Evolutionary conservation across 805 yeast genomes (phyloP), one percentile per base, ranked within the genome.

Genomic region (Candida vartiovaarae): DNA sequence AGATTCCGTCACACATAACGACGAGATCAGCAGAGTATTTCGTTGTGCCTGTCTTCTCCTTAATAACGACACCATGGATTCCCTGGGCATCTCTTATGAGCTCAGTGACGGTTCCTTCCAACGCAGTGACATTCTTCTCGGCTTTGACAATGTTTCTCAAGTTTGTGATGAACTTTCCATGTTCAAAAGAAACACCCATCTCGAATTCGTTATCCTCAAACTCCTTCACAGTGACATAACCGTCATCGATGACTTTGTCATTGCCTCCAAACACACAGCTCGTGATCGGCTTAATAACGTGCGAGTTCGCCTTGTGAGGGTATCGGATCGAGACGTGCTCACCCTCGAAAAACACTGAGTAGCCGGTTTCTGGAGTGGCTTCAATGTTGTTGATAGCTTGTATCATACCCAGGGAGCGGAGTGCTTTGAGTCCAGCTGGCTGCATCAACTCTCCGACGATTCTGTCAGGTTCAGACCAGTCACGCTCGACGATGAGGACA

Each of bases 401-500:
- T 20, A 75, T 75, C 88, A 93, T 80, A 5, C 96, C 98, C 30
- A 93, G 67, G 52, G 87, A 82, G 52, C 74, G 71, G 44, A 93
- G 69, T 1, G 96, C 91, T 60, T 83, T 79, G 28, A 93, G 67
- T n/a, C 99, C 99, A 32, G 88, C 90, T 4, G 99, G 99, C 64
- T 93, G 99, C 75, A 93, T 74, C 57, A 93, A 74, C 63, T 93
- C 99, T 34, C 99, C 99, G 30, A 93, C 98, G 45, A 93, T 93
- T 53, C 99, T 74, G 63, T 93, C 96, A 2, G 99, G 99, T 62
- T 79, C 84, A 23, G 77, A 63, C 87, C 96, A 86, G 59, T 88
- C 96, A 49, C 96, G 75, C 61, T 93, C 99, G 15, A 84, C 70
- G 10, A 72, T 63, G 9, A 80, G 61, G 6, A 93, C 97, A 41